A percentile compares a stretch with the other conserved stretches of the same genome.
These are phyloP conservation scores for Talaromyces adpressus DNA, from an alignment of 495 filamentous ascomycete species.

Conservation along the genomic window DNA sequence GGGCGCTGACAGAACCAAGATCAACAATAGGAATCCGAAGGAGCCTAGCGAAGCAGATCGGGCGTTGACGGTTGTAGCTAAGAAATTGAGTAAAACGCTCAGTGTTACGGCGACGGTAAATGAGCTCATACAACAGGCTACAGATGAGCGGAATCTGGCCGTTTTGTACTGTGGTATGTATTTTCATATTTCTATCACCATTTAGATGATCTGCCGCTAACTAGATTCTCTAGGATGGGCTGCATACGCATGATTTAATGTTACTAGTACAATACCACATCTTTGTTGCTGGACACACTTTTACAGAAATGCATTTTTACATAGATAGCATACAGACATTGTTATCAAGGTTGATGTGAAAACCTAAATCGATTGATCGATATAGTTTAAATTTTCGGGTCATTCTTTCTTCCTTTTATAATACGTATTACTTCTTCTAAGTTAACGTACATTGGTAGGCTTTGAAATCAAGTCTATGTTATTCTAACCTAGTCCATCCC, in stretches of 20 bases:
- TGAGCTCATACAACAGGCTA: slow-evolving; percentile 91
- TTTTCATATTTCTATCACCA: background rate
- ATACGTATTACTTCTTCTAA: no score
- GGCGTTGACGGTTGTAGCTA: slow-evolving; percentile 84
- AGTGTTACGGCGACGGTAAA: slow-evolving; percentile 94
- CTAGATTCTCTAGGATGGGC: slow-evolving; percentile 4
- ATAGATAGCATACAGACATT: background rate
- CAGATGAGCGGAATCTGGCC: slow-evolving; percentile 86
- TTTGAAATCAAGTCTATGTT: background rate
- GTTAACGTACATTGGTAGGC: no score
- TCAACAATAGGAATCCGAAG: slow-evolving; percentile 44
- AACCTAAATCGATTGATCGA: background rate
- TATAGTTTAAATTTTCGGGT: background rate
- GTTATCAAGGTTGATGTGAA: background rate
- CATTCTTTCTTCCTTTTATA: no score
- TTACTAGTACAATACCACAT: background rate
- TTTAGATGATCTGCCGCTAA: background rate
- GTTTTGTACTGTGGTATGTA: slow-evolving; percentile 79
- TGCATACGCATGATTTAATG: slow-evolving; percentile 8
- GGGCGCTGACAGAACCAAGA: slow-evolving; percentile 13
- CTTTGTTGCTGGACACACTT: background rate
- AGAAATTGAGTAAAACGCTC: slow-evolving; percentile 87
- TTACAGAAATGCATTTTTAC: background rate
- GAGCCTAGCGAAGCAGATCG: slow-evolving; percentile 89
- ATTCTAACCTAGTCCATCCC: background rate